Evolutionary conservation across 768 basidiomycete species (phyloP).

Genomic region (Tylopilus felleus): DNA sequence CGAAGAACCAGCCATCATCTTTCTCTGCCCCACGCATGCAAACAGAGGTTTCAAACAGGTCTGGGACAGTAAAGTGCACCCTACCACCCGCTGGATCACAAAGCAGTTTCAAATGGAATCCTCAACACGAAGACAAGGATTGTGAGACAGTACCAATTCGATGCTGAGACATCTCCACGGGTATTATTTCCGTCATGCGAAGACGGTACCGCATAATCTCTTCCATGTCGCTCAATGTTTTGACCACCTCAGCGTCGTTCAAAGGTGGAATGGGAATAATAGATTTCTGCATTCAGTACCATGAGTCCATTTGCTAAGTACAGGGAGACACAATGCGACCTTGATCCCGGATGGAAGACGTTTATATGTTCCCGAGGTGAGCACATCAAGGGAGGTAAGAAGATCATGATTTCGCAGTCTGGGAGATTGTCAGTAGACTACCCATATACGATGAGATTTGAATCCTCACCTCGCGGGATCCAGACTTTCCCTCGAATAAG

Average conservation of each 20-base stretch:
- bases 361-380: slow-evolving; percentile 82
- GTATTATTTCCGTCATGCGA: slow-evolving; percentile 73
- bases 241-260: slow-evolving; percentile 61
- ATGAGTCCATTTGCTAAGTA: slow-evolving; percentile 20
- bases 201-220: slow-evolving; percentile 76
- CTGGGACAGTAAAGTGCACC: slow-evolving; percentile 68
- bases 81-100: slow-evolving; percentile 64
- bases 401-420: slow-evolving; percentile 94
- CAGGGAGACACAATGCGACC: slow-evolving; percentile 39
- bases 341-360: slow-evolving; percentile 79
- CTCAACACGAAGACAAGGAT: slow-evolving; percentile 13
- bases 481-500: slow-evolving; percentile 63
- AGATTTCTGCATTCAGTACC: slow-evolving; percentile 50
- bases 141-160: slow-evolving; percentile 50
- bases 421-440: not conserved
- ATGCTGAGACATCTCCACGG: slow-evolving; percentile 75
- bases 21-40: slow-evolving; percentile 68
- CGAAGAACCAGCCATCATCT: slow-evolving; percentile 84
- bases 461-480: slow-evolving; percentile 69
- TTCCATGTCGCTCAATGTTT: slow-evolving; percentile 70
- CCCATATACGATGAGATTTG: not conserved
- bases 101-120: slow-evolving; percentile 14
- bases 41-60: slow-evolving; percentile 70
- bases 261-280: slow-evolving; percentile 64
- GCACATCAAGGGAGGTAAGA: slow-evolving; percentile 84